Percentiles rank a stretch among this genome's conserved stretches.
These are phyloP conservation scores for Saturnispora sanitii DNA, from an alignment of 805 yeast species.

Conservation along the genomic window DNA sequence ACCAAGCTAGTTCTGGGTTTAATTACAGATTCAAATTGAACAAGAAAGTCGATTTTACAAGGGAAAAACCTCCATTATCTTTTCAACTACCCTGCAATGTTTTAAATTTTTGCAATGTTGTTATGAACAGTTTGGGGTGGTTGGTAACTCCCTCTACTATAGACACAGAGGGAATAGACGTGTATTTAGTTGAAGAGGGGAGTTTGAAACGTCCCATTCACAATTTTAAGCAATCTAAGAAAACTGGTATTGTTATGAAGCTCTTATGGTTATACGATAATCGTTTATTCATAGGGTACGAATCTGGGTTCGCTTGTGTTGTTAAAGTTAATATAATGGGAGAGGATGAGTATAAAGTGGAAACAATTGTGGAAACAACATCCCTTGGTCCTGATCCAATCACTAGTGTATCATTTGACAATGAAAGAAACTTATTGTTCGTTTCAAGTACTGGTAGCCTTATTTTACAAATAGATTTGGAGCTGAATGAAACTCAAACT, in stretches of 20 bases:
- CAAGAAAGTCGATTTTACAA: conserved; percentile 9
- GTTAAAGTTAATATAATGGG: conserved; percentile 16
- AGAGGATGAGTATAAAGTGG: conserved; percentile 9
- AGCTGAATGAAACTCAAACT: neutral
- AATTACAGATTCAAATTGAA: conserved; percentile 12
- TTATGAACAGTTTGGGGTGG: conserved; percentile 20
- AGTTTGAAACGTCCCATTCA: conserved; percentile 24
- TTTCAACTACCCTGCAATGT: conserved; percentile 61
- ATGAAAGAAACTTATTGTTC: conserved; percentile 20
- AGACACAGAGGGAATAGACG: conserved; percentile 55
- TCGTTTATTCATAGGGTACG: conserved; percentile 50
- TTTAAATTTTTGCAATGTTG: conserved; percentile 63
- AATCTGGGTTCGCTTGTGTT: conserved; percentile 52
- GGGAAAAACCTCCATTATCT: conserved; percentile 15
- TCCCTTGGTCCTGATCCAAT: conserved; percentile 48
- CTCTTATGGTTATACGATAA: conserved; percentile 30
- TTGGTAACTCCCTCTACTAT: conserved; percentile 54
- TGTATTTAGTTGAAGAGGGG: conserved; percentile 30
- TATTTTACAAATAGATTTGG: neutral
- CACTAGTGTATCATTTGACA: conserved; percentile 31
- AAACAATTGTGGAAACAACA: conserved; percentile 18
- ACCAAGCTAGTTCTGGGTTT: conserved; percentile 6
- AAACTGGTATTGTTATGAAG: conserved; percentile 57
- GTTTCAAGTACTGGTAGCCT: conserved; percentile 42
- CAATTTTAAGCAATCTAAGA: conserved; percentile 4